Evolutionary conservation across 1,139 yeast species (phyloP), one percentile per base, ranked within the genome.

Genomic region (Suhomyces wounanorum): DNA sequence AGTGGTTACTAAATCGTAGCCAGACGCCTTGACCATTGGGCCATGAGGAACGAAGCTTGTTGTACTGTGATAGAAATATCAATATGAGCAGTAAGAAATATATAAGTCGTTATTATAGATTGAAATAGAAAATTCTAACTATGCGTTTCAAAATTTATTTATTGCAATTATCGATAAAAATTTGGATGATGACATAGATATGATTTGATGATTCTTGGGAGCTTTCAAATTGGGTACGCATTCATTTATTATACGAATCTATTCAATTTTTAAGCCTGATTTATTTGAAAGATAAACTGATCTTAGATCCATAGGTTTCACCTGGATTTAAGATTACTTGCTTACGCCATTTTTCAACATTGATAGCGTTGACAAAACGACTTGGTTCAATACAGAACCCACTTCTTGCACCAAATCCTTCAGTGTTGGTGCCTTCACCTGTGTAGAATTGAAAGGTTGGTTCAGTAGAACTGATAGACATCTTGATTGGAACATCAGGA

Each of bases 21-120:
- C 90, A 84, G 88, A 84, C 89, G 89, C 89, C 89, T 85, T 85
- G 86, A 85, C 89, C 90, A 85, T 85, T 85, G 88, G 89, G 89
- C 89, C 88, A 85, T 85, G 88, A 84, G 88, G 89, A 82, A 83
- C 81, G 77, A 73, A 73, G 78, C 77, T 68, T 47, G 47, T 8
- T 38, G 43, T 10, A 9, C 16, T 8, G 2, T 11, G 14, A 4
- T 7, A 31, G 35, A 31, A 31, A 40, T 23, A 26, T 26, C 10
- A 26, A 26, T 10, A 26, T 26, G 13, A n/a, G n/a, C n/a, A n/a
- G n/a, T n/a, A n/a, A n/a, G n/a, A n/a, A n/a, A n/a, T n/a, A n/a
- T n/a, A n/a, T n/a, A n/a, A n/a, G n/a, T n/a, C n/a, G n/a, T n/a
- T n/a, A n/a, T n/a, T n/a, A n/a, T n/a, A n/a, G n/a, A n/a, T n/a